Percentiles rank a stretch among this genome's conserved stretches.
phyloP scores from a whole-genome alignment of 1,139 yeast species.

The Yamadazyma taylorii region DNA sequence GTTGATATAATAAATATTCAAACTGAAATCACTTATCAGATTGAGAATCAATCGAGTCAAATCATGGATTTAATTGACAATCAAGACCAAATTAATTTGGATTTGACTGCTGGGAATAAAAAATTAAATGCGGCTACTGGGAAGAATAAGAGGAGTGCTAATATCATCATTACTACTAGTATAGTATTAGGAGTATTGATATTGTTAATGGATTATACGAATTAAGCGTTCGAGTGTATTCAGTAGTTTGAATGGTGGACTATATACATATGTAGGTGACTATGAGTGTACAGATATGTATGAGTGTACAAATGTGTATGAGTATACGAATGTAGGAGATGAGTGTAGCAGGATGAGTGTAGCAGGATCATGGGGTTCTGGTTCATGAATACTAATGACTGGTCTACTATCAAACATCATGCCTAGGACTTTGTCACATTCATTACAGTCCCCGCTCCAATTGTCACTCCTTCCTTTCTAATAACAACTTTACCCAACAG shows the following conservation, averaged over 20 bases:
- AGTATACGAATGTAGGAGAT: too few relatives aligned
- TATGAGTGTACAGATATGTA: background rate
- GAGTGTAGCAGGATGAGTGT: too few relatives aligned
- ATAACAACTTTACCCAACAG: constrained; percentile 79
- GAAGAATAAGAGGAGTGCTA: constrained; percentile 70
- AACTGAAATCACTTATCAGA: constrained; percentile 72
- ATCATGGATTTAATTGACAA: constrained; percentile 67
- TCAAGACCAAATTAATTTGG: constrained; percentile 67
- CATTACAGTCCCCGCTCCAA: constrained; percentile 79
- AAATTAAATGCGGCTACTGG: constrained; percentile 70
- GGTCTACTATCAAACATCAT: too few relatives aligned
- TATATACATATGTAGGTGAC: constrained; percentile 2
- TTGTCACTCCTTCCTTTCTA: constrained; percentile 81
- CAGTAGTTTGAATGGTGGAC: too few relatives aligned
- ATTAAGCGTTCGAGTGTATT: too few relatives aligned
- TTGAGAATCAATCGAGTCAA: constrained; percentile 73
- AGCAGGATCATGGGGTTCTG: too few relatives aligned
- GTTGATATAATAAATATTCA: constrained; percentile 79
- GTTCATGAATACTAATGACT: too few relatives aligned
- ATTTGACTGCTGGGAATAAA: constrained; percentile 72
- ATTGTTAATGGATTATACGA: constrained; percentile 60
- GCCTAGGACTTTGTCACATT: too few relatives aligned
- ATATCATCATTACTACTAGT: constrained; percentile 61
- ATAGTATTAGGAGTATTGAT: constrained; percentile 62
- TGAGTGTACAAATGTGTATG: background rate